Base-by-base conservation (phyloP, 2,329 filamentous ascomycete species). In the Alternaria ethzedia region DNA sequence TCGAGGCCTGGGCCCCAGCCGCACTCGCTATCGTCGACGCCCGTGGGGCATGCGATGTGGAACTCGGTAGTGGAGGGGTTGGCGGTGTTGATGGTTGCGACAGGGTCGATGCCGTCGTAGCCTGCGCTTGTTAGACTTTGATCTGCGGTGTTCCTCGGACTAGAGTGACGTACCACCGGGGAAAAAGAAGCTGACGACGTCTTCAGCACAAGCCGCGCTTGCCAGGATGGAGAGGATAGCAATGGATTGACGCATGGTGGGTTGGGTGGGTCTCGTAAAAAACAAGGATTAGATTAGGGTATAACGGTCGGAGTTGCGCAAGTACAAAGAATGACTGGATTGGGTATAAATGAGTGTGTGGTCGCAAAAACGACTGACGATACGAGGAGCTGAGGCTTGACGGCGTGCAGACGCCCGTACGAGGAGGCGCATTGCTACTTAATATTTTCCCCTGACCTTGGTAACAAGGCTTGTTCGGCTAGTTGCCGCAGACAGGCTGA, bases 201-300 rank as follows among this genome's bases (percentile, higher is more conserved):
- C 64, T n/a, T 65, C 56, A 25, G 70, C 68, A 41, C 57, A 59
- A n/a, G 64, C 69, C 17, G 63, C 55, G 65, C 62, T 64, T 52
- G 70, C 68, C 12, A 73, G 63, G 47, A 70, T 46, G 21, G 69
- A 66, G 13, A 73, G 51, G 32, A 70, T 47, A 32, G 66, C 62
- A 54, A 72, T 52, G 50, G 72, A 70, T 65, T 70, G 68, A 59
- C 67, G 72, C 72, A 75, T 75, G 43, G 41, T 66, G 25, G 15
- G 25, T 44, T 51, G 15, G 30, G 54, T 61, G 44, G 54, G 47
- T 57, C 45, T 55, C n/a, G 32, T 59, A 49, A 44, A 49, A 59
- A 21, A 44, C 57, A 41, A 47, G 36, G 43, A 57, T 61, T 60
- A 59, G 25, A 30, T 52, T 63, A 45, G 47, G 20, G 36, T 47